Percentiles rank a stretch among this genome's conserved stretches.
These are phyloP conservation scores for Jasminum sambac DNA, from an alignment of 257 asterid species.

Conservation along the genomic window DNA sequence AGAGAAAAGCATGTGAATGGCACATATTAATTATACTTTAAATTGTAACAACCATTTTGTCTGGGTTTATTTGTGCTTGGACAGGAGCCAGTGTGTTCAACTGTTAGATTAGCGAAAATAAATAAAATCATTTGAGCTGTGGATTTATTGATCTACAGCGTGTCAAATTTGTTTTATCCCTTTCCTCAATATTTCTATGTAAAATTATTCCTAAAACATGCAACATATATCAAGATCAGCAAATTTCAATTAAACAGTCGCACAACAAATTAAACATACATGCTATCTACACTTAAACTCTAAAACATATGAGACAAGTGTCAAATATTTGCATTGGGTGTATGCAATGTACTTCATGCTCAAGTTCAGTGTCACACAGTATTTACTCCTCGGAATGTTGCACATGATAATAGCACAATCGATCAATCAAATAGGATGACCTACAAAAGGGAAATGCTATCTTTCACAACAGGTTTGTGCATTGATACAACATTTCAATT, in stretches of 20 bases:
- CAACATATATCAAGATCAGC: neutral
- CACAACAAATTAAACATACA: neutral
- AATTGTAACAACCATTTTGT: neutral
- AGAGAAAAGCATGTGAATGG: conserved; percentile 2
- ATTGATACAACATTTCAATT: neutral
- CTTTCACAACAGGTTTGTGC: neutral
- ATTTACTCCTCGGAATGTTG: neutral
- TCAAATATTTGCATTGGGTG: neutral
- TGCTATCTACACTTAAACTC: neutral
- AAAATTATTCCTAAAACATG: neutral
- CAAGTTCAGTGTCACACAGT: neutral
- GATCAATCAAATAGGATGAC: neutral
- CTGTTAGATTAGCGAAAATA: neutral
- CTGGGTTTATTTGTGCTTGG: neutral
- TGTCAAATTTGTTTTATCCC: neutral
- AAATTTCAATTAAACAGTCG: neutral
- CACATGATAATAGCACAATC: neutral
- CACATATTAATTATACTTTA: neutral
- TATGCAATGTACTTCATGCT: neutral
- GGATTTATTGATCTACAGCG: neutral
- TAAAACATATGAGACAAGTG: neutral
- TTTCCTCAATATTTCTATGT: neutral
- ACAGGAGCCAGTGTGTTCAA: neutral
- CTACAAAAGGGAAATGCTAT: neutral
- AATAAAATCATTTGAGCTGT: neutral